Percentiles rank a stretch among this genome's conserved stretches.
Conservation (phyloP, 2,329 filamentous ascomycete genomes). For the Xylaria sp. region DNA sequence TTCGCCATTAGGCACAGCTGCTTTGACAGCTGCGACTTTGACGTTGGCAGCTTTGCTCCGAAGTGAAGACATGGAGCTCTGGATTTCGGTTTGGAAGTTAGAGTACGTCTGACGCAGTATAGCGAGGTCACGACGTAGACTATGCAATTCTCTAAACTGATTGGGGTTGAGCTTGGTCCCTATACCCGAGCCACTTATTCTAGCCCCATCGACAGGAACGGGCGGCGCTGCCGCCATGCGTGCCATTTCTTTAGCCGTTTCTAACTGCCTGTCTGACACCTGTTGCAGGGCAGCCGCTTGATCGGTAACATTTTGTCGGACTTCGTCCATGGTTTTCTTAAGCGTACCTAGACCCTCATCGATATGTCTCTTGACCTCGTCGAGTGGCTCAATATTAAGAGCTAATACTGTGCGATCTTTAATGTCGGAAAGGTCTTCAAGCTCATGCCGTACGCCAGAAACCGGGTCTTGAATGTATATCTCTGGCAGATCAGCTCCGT, state of each 20-base stretch:
- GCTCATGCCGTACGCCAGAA: slow-evolving; percentile 94
- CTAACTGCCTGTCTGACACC: slow-evolving; percentile 90
- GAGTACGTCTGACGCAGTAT: slow-evolving; percentile 94
- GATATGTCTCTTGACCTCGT: slow-evolving; percentile 96
- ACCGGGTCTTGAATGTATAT: slow-evolving; percentile 98
- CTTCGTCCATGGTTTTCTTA: slow-evolving; percentile 83
- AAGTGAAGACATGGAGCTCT: slow-evolving; percentile 85
- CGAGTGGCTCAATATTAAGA: slow-evolving; percentile 89
- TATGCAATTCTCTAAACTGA: slow-evolving; percentile 82
- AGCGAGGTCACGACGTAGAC: slow-evolving; percentile 86
- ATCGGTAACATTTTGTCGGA: slow-evolving; percentile 84
- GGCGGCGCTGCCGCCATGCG: slow-evolving; percentile 62
- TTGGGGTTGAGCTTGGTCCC: slow-evolving; percentile 62
- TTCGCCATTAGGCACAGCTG: slow-evolving; percentile 75
- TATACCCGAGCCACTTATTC: slow-evolving; percentile 49
- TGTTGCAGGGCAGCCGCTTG: slow-evolving; percentile 84
- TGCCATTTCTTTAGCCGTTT: slow-evolving; percentile 88
- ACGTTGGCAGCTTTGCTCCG: slow-evolving; percentile 84
- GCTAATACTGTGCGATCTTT: slow-evolving; percentile 97
- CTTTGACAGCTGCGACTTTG: slow-evolving; percentile 78
- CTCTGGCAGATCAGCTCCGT: slow-evolving; percentile 91
- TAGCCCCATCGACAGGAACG: slow-evolving; percentile 62
- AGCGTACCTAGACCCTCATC: slow-evolving; percentile 89
- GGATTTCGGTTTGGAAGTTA: slow-evolving; percentile 87
- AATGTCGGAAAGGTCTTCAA: slow-evolving; percentile 92